Conservation (phyloP, 116 monocot genomes). For the Posidonia oceanica region DNA sequence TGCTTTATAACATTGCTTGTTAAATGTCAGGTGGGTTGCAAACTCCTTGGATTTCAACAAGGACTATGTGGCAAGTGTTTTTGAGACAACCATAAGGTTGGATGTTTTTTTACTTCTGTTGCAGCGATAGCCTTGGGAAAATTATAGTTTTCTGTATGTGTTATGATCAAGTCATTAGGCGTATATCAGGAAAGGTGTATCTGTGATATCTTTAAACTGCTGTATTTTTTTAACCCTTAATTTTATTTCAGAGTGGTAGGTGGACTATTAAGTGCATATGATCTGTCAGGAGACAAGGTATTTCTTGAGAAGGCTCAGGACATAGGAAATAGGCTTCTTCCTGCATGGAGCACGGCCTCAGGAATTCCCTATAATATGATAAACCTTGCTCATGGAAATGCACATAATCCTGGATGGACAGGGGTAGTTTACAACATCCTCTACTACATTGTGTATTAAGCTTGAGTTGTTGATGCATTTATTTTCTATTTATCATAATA, state of each 20-base stretch:
- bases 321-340: slow-evolving; percentile 73
- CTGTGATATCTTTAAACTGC: not conserved
- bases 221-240: not conserved
- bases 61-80: slow-evolving; percentile 92
- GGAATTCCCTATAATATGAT: slow-evolving; percentile 91
- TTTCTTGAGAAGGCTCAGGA: slow-evolving; percentile 96
- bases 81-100: slow-evolving; percentile 99
- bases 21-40: slow-evolving; percentile 78
- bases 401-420: slow-evolving; percentile 93
- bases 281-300: slow-evolving; percentile 78
- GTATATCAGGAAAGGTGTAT: no score
- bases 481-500: slow-evolving; percentile 2
- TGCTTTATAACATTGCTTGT: not conserved
- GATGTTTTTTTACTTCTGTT: not conserved
- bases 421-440: slow-evolving; percentile 33
- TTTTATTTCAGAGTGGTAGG: slow-evolving; percentile 80
- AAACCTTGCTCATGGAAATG: slow-evolving; percentile 71
- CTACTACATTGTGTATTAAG: not conserved
- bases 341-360: slow-evolving; percentile 86
- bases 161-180: no score
- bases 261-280: slow-evolving; percentile 88
- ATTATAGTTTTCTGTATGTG: not conserved
- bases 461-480: no score
- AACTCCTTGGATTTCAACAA: slow-evolving; percentile 89
- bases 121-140: not conserved